Conservation (phyloP, 2,329 filamentous ascomycete genomes). For the Sclerotinia nivalis region DNA sequence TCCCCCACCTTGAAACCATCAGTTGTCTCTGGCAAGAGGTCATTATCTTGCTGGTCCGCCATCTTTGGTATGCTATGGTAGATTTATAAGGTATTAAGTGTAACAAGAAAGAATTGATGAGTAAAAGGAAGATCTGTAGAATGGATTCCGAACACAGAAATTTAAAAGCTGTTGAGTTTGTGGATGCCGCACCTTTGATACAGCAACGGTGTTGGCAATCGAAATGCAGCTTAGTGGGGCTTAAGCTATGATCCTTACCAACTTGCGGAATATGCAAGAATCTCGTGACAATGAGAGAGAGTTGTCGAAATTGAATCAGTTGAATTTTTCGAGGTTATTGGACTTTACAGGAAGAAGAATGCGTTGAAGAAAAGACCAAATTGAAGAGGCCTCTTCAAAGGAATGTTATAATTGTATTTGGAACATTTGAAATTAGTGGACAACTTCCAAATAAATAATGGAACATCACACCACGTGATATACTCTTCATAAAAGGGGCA, state of each 20-base stretch:
- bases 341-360: not conserved
- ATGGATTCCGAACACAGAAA: constrained; percentile 11
- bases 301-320: not conserved
- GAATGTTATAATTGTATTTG: not conserved
- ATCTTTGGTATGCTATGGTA: constrained; percentile 29
- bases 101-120: constrained; percentile 2
- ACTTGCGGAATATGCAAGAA: not conserved
- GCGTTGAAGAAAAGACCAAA: not conserved
- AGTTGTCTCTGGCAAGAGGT: constrained; percentile 82
- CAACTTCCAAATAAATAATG: not conserved
- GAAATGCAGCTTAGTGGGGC: constrained; percentile 24
- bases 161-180: constrained; percentile 24
- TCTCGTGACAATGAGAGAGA: constrained; percentile 5
- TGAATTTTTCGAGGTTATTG: not conserved
- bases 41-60: constrained; percentile 58
- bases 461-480: not conserved
- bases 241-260: constrained; percentile 15
- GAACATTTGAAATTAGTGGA: not conserved
- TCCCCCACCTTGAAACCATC: constrained; percentile 97
- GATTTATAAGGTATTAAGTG: not conserved
- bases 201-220: constrained; percentile 25
- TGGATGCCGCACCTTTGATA: constrained; percentile 24
- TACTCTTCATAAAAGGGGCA: not conserved
- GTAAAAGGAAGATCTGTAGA: constrained; percentile 10
- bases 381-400: not conserved